Base-by-base conservation (phyloP, 1,139 yeast species). In the Pneumocystis wakefieldiae region DNA sequence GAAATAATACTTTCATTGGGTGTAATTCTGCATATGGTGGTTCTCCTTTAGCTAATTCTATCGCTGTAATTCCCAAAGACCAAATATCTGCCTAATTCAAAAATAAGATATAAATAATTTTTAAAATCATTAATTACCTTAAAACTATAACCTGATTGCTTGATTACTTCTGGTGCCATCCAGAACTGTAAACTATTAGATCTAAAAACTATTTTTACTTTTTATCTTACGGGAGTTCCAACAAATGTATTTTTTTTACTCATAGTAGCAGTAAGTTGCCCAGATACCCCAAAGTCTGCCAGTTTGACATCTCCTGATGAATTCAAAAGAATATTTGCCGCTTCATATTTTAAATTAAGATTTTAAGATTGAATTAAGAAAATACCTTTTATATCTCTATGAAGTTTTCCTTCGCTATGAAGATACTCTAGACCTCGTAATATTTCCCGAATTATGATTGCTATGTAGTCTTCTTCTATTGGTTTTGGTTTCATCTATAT, bases 161-260 rank as follows among this genome's bases (percentile, higher is more conserved):
- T 71, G 35, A 88, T 85, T 38, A 87, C 86, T 71, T 88, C 96
- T 0, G 95, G 96, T 0, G 95, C 95, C 95, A 88, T 88, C 95
- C 95, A 88, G 73, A 83, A 87, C 24, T 66, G 38, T 2, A 15
- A 6, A 12, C 15, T 32, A 19, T 15, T 24, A 17, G n/a, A 15
- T 17, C n/a, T 24, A 32, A 57, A 55, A 35, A 6, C 29, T 14
- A 3, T 7, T 6, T 29, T 29, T 29, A 19, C 24, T 48, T 19
- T 24, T 48, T 48, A 15, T 29, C 63, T 41, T 60, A 66, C 67
- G 57, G 95, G 95, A 0, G 95, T 87, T 0, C 96, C 96, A 42
- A 87, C 95, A 77, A 87, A 85, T 0, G 95, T 87, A 66, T 81
- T 78, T 67, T 84, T 81, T 67, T 81, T 82, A 62, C 80, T 78